Base-by-base conservation (phyloP, 2,329 filamentous ascomycete species). In the Sporothrix euskadiensis region DNA sequence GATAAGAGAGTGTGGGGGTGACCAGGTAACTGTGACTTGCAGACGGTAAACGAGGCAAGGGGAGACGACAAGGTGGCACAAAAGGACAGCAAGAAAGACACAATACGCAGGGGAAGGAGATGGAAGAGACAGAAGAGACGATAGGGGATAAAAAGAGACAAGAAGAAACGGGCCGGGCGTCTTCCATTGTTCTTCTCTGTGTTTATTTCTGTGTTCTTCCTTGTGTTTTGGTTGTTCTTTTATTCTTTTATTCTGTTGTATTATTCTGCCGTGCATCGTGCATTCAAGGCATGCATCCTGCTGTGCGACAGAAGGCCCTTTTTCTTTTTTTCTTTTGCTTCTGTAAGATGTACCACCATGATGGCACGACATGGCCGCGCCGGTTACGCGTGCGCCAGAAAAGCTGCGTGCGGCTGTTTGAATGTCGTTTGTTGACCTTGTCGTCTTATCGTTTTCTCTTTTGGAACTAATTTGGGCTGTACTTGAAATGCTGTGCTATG, bases 121-220 rank as follows among this genome's bases (percentile, higher is more conserved):
- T 19, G 44, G 14, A 49, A 69, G 8, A 41, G 52, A 69, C 32
- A 22, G 14, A 49, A 69, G 1, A 41, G 52, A 69, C 32, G 22
- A 39, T 6, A 30, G 41, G 39, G 10, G 4, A 2, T 9, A 69
- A 12, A 56, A 69, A 69, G 49, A 39, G 47, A 54, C 66, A 69
- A 69, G 47, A 39, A 30, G 30, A 69, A 54, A 69, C 30, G 30
- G 47, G 66, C 1, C 44, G 44, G 66, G 66, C 19, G 65, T 14
- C 44, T 69, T 69, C 65, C 22, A 69, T 69, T 66, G 39, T 30
- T 16, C 61, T 66, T 66, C 61, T 30, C 47, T 47, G 61, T 66
- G 39, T 30, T 30, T n/a, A 19, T 49, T 14, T 6, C 52, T 56
- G 52, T 56, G 52, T 10, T 9, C 52, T 30, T 35, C 35, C 35